Evolutionary conservation across 2,329 filamentous ascomycete species (phyloP).

Genomic region (Aureobasidium sp.): DNA sequence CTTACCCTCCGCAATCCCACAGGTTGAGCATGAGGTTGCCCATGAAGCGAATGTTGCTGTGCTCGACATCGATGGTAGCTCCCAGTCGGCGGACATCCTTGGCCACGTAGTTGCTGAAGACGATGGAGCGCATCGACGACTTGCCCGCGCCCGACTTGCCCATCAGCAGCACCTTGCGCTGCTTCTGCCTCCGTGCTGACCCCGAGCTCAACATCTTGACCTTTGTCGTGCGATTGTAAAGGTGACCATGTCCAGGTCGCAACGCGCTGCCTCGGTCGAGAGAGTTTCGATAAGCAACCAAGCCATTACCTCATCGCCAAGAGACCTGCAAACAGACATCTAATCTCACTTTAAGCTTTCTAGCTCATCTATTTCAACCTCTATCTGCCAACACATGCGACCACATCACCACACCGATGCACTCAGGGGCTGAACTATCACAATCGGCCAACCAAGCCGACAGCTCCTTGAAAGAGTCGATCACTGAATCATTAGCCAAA

Average conservation of each 20-base stretch:
- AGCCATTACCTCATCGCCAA: not conserved
- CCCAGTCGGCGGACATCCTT: conserved; percentile 88
- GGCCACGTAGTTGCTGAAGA: conserved; percentile 98
- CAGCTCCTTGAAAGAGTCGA: no score
- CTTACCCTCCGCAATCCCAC: conserved; percentile 91
- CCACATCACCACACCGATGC: not conserved
- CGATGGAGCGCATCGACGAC: conserved; percentile 96
- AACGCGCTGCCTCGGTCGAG: not conserved
- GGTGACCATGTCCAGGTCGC: not conserved
- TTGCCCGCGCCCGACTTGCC: conserved; percentile 96
- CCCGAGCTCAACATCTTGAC: conserved; percentile 8
- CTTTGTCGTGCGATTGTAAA: not conserved
- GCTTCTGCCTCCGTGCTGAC: conserved; percentile 38
- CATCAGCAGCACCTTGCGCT: conserved; percentile 51
- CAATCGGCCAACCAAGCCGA: not conserved
- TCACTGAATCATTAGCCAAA: not conserved
- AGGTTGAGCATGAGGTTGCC: conserved; percentile 94
- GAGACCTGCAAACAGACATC: not conserved
- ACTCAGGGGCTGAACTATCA: not conserved
- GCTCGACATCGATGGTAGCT: conserved; percentile 95
- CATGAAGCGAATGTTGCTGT: conserved; percentile 97
- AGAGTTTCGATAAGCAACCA: not conserved
- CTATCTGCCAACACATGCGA: not conserved
- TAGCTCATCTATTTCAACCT: not conserved
- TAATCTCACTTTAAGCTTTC: not conserved